phyloP scores from a whole-genome alignment of 768 basidiomycete species.

The Krasilnikovozyma curviuscula region DNA sequence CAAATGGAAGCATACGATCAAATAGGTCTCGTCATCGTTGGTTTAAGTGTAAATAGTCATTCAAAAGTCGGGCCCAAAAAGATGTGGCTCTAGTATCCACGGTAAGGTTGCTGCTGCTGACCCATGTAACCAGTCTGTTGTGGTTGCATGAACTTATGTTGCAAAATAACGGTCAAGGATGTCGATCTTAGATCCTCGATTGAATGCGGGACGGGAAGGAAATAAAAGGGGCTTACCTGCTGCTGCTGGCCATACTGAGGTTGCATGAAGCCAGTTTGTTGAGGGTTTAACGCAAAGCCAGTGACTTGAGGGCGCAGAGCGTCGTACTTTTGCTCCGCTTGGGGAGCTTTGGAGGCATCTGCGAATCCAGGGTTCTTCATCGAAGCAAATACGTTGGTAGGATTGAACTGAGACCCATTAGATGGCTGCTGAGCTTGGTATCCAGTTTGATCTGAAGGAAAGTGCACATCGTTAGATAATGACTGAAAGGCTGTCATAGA shows the following conservation, averaged over 20 bases:
- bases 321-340: constrained; percentile 30
- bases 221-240: neutral
- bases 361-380: constrained; percentile 29
- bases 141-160: constrained; percentile 15
- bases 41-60: no score
- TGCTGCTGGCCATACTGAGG: neutral
- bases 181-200: constrained; percentile 2
- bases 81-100: no score
- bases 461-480: neutral
- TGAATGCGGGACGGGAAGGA: neutral
- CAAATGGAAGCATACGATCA: no score
- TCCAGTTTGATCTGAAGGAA: constrained; percentile 33
- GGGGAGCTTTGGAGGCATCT: constrained; percentile 21
- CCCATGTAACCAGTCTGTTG: constrained; percentile 22
- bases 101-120: constrained; percentile 14
- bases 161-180: constrained; percentile 3
- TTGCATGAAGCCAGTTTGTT: constrained; percentile 15
- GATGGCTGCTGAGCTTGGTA: constrained; percentile 13
- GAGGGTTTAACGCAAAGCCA: constrained; percentile 18
- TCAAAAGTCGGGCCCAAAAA: no score
- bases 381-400: constrained; percentile 30
- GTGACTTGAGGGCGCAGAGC: constrained; percentile 24
- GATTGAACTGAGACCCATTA: constrained; percentile 24
- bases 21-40: no score
- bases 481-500: neutral